Percentiles rank a stretch among this genome's conserved stretches.
These are phyloP conservation scores for Coriolopsis trogii DNA, from an alignment of 1,284 basidiomycete genomes.

Conservation along the genomic window DNA sequence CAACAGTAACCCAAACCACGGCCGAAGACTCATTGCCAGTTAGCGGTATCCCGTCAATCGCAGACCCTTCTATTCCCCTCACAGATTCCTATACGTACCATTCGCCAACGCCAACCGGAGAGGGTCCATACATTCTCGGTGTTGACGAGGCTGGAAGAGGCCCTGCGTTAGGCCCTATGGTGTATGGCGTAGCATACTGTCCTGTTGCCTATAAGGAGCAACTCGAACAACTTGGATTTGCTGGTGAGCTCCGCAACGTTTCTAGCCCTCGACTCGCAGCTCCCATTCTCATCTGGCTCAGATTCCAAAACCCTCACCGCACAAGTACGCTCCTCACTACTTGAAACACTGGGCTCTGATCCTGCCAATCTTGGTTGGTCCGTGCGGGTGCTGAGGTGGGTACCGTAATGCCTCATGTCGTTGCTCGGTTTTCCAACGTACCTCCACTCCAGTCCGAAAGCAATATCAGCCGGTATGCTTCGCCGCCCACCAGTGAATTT, in stretches of 20 bases:
- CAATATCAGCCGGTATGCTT: conserved; percentile 92
- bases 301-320: conserved; percentile 92
- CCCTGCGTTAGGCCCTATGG: conserved; percentile 91
- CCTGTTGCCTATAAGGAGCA: conserved; percentile 77
- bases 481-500: conserved; percentile 84
- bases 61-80: conserved; percentile 41
- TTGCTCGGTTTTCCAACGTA: conserved; percentile 13
- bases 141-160: conserved; percentile 98
- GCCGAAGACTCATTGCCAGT: no score
- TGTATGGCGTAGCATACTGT: conserved; percentile 96
- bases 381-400: conserved; percentile 76
- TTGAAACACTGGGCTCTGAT: conserved; percentile 66
- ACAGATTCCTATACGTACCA: conserved; percentile 83
- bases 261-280: background rate
- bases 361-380: conserved; percentile 80
- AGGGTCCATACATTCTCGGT: conserved; percentile 85
- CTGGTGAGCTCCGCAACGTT: conserved; percentile 51
- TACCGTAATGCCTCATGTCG: background rate
- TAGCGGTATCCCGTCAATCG: conserved; percentile 37
- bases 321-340: conserved; percentile 65
- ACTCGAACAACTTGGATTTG: conserved; percentile 86
- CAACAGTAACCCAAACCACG: no score
- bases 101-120: conserved; percentile 65
- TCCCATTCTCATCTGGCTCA: conserved; percentile 38
- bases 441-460: conserved; percentile 70